Base-by-base conservation (phyloP, 2,329 filamentous ascomycete genomes). In the Sordariomycetes sp. region DNA sequence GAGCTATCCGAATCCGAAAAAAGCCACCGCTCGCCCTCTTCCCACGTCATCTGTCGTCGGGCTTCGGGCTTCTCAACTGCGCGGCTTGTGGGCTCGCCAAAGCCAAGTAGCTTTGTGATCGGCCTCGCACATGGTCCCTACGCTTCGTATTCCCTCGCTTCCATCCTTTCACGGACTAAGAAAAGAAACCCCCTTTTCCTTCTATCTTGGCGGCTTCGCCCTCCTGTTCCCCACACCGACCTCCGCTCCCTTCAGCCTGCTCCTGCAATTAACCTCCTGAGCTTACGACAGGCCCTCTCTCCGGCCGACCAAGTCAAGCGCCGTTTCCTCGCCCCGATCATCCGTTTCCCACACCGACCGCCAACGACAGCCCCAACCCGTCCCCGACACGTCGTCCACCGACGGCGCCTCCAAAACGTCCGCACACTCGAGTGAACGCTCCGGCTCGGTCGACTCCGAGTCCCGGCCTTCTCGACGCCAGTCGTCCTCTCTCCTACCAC, bases 321-420 rank as follows among this genome's bases (percentile, higher is more conserved):
- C 32, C 32, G 20, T 28, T 24, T n/a, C 34, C 7, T 56, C 54
- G 20, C 42, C 39, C n/a, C 54, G 39, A n/a, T 34, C 39, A 34
- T 56, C 54, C 10, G 12, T 50, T 24, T 32, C 39, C 22, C 54
- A 22, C 32, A 10, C 54, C 42, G 54, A 56, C 28, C 53, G 15
- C 36, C 45, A 50, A 8, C 45, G 45, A 50, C 45, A 50, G 22
- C 12, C n/a, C 20, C n/a, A 10, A 24, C 6, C 7, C 20, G 45
- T 50, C 20, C 45, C 55, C 45, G 45, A 56, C 15, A 35, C 48
- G 50, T 52, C 55, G 22, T 57, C 56, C 51, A 24, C 61, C 55
- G 61, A 65, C 53, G 54, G 59, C 53, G 60, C 65, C 55, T 63
- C 64, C 45, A 65, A 68, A 63, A 72, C 77, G 60, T 66, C 73